A percentile compares a stretch with the other conserved stretches of the same genome.
These are phyloP conservation scores for Alternaria dauci DNA, from an alignment of 2,329 filamentous ascomycete genomes.

Conservation along the genomic window DNA sequence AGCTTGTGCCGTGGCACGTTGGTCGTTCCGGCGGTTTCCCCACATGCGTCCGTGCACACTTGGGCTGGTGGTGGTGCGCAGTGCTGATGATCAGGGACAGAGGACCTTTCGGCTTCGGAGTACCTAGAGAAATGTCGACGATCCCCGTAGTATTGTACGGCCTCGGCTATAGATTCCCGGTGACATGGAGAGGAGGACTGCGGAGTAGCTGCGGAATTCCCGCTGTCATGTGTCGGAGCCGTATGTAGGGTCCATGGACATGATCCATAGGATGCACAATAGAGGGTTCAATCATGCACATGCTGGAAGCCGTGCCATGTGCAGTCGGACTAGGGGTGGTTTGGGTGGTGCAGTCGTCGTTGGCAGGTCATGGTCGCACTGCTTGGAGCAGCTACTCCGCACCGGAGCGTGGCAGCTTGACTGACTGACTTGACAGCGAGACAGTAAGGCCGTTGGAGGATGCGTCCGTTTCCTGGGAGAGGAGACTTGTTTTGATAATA, in stretches of 20 bases:
- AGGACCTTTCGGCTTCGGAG: slow-evolving; percentile 3
- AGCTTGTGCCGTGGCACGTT: slow-evolving; percentile 17
- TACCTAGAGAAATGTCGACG: background rate
- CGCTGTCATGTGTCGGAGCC: slow-evolving; percentile 23
- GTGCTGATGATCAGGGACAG: slow-evolving; percentile 17
- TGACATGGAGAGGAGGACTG: background rate
- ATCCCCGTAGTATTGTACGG: background rate
- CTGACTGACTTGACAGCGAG: slow-evolving; percentile 4
- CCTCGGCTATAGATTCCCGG: background rate
- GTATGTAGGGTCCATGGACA: background rate
- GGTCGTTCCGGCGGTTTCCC: slow-evolving; percentile 14
- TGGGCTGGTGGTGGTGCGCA: slow-evolving; percentile 9
- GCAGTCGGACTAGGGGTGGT: slow-evolving; percentile 1
- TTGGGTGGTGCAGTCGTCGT: slow-evolving; percentile 2
- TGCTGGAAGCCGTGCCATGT: slow-evolving; percentile 14
- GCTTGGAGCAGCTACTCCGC: slow-evolving; percentile 7
- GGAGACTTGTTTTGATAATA: slow-evolving; percentile 28
- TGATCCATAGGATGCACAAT: slow-evolving; percentile 6
- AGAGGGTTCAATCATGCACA: slow-evolving; percentile 20
- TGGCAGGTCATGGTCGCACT: slow-evolving; percentile 16
- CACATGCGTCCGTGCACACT: slow-evolving; percentile 17
- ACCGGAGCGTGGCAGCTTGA: slow-evolving; percentile 12
- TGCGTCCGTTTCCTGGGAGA: slow-evolving; percentile 27
- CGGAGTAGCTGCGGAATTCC: background rate
- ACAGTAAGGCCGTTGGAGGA: slow-evolving; percentile 14